A percentile compares a stretch with the other conserved stretches of the same genome.
Conservation (phyloP, 1,284 basidiomycete species). For the Polyporus tsugae region DNA sequence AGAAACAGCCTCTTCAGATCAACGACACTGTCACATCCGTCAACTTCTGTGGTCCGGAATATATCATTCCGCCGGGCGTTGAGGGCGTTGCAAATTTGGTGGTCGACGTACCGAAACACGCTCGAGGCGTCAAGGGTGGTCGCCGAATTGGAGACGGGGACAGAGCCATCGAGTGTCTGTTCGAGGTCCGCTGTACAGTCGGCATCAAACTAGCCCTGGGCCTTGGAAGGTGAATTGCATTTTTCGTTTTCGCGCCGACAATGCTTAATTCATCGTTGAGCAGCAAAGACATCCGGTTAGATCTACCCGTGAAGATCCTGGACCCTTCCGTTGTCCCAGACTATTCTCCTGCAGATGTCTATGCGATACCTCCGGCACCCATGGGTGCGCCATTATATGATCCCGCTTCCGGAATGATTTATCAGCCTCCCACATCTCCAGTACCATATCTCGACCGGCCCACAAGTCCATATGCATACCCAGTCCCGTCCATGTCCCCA, state of each 20-base stretch:
- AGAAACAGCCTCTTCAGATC: slow-evolving; percentile 60
- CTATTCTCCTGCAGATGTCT: slow-evolving; percentile 38
- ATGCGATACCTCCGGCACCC: slow-evolving; percentile 25
- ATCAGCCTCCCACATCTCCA: slow-evolving; percentile 38
- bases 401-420: slow-evolving; percentile 28
- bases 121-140: slow-evolving; percentile 69
- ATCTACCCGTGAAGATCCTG: slow-evolving; percentile 68
- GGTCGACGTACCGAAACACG: slow-evolving; percentile 71
- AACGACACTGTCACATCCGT: slow-evolving; percentile 74
- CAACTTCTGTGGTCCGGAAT: slow-evolving; percentile 74
- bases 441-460: slow-evolving; percentile 35
- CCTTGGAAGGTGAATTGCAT: slow-evolving; percentile 59
- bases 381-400: slow-evolving; percentile 30
- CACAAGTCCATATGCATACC: slow-evolving; percentile 45
- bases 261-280: neutral
- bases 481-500: slow-evolving; percentile 42
- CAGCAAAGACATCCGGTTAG: slow-evolving; percentile 74
- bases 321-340: slow-evolving; percentile 66
- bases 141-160: slow-evolving; percentile 45
- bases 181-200: slow-evolving; percentile 68
- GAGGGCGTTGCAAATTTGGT: slow-evolving; percentile 81
- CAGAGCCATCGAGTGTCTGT: slow-evolving; percentile 57
- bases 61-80: slow-evolving; percentile 70
- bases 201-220: slow-evolving; percentile 68
- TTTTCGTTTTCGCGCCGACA: no score